Conservation (phyloP, 768 basidiomycete species). For the Multifurca ochricompacta region DNA sequence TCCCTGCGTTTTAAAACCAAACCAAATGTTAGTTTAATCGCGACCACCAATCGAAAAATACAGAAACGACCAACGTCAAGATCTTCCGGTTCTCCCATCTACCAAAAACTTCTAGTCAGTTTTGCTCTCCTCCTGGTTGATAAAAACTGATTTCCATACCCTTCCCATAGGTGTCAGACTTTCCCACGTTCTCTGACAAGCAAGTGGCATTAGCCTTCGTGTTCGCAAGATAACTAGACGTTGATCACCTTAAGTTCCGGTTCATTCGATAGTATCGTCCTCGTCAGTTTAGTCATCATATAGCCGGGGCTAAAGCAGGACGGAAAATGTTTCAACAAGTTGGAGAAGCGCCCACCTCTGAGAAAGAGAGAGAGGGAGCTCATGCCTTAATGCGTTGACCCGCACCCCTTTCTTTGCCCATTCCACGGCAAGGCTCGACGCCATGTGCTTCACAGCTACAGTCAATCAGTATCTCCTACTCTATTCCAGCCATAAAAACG, state of each 20-base stretch:
- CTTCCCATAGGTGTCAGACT: constrained; percentile 79
- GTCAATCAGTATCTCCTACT: background rate
- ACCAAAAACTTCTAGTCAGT: constrained; percentile 13
- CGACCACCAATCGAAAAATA: background rate
- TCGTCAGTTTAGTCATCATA: constrained; percentile 87
- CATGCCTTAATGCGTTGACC: constrained; percentile 71
- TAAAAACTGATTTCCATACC: constrained; percentile 35
- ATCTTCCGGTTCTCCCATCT: constrained; percentile 93
- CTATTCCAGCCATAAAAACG: background rate
- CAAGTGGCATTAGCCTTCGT: no score
- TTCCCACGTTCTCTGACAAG: constrained; percentile 72
- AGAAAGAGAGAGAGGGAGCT: background rate
- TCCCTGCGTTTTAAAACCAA: constrained; percentile 37
- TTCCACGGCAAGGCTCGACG: constrained; percentile 85
- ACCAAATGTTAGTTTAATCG: background rate
- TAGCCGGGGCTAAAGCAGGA: constrained; percentile 70
- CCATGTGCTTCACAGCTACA: constrained; percentile 88
- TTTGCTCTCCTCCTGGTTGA: background rate
- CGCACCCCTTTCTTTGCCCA: constrained; percentile 89
- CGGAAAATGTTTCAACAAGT: constrained; percentile 10
- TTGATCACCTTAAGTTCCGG: constrained; percentile 68
- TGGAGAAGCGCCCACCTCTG: constrained; percentile 5
- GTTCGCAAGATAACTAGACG: no score
- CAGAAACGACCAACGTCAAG: constrained; percentile 49
- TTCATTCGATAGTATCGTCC: constrained; percentile 69